Evolutionary conservation across 441 rosid genomes (phyloP).

Genomic region (Aleurites moluccanus): DNA sequence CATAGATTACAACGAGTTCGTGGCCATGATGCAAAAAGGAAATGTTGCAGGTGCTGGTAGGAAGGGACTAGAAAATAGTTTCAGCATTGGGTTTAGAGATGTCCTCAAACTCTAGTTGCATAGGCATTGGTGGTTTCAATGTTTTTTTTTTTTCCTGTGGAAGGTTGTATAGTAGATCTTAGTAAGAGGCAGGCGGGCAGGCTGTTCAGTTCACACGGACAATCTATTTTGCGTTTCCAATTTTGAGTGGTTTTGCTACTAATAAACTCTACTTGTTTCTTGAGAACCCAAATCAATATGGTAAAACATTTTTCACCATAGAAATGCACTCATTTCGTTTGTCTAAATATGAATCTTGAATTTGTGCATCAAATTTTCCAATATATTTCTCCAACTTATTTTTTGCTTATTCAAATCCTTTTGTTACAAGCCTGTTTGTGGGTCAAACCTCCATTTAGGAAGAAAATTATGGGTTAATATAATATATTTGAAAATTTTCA

Average conservation of each 20-base stretch:
- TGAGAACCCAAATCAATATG: not conserved
- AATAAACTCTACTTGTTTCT: not conserved
- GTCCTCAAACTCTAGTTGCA: conserved; percentile 49
- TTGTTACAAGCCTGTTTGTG: too few relatives aligned
- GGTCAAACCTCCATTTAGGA: too few relatives aligned
- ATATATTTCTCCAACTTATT: too few relatives aligned
- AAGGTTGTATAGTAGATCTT: conserved; percentile 28
- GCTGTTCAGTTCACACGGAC: not conserved
- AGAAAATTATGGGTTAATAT: too few relatives aligned
- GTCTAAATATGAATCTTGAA: too few relatives aligned
- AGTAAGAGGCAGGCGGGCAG: conserved; percentile 16
- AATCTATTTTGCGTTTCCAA: not conserved
- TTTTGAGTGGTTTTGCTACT: not conserved
- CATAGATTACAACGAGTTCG: conserved; percentile 92
- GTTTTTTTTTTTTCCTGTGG: not conserved
- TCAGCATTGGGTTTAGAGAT: conserved; percentile 66
- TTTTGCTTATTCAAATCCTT: too few relatives aligned
- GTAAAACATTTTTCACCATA: not conserved
- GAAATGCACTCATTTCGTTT: not conserved
- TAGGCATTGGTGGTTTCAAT: conserved; percentile 8
- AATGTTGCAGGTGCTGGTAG: conserved; percentile 43
- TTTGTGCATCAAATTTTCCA: too few relatives aligned
- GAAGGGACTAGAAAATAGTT: conserved; percentile 61
- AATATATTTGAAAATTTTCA: too few relatives aligned
- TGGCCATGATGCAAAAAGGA: conserved; percentile 95